phyloP scores from a whole-genome alignment of 345 rosid genomes.

The Eucalyptus rudis region DNA sequence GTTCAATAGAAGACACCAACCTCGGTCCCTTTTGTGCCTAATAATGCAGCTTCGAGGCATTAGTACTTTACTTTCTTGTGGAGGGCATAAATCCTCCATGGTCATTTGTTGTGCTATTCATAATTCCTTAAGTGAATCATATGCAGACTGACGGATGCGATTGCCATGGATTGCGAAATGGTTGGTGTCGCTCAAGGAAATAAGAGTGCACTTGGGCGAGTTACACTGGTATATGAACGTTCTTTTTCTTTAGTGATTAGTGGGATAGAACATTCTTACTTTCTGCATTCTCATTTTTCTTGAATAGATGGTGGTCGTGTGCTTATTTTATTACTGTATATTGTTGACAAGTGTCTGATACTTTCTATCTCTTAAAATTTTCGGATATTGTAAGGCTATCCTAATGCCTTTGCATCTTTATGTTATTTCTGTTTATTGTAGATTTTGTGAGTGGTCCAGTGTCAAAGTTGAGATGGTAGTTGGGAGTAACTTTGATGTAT shows the following conservation, averaged over 20 bases:
- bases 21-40: not conserved
- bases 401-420: not conserved
- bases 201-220: slow-evolving; percentile 92
- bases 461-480: not conserved
- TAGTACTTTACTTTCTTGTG: not conserved
- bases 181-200: slow-evolving; percentile 89
- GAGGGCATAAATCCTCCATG: not conserved
- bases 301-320: not conserved
- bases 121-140: not conserved
- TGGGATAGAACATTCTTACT: not conserved
- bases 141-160: slow-evolving; percentile 67
- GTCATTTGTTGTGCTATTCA: not conserved
- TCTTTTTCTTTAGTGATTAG: not conserved
- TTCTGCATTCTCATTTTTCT: not conserved
- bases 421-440: not conserved
- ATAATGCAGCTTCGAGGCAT: not conserved
- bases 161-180: slow-evolving; percentile 99
- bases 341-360: not conserved
- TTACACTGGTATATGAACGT: slow-evolving; percentile 49
- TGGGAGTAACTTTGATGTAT: not conserved
- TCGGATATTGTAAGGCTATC: not conserved
- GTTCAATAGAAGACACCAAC: not conserved
- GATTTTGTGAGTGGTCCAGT: not conserved
- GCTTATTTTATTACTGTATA: not conserved
- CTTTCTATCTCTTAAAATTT: not conserved